phyloP scores from a whole-genome alignment of 2,329 filamentous ascomycete genomes.

The Didymella arachidicola region DNA sequence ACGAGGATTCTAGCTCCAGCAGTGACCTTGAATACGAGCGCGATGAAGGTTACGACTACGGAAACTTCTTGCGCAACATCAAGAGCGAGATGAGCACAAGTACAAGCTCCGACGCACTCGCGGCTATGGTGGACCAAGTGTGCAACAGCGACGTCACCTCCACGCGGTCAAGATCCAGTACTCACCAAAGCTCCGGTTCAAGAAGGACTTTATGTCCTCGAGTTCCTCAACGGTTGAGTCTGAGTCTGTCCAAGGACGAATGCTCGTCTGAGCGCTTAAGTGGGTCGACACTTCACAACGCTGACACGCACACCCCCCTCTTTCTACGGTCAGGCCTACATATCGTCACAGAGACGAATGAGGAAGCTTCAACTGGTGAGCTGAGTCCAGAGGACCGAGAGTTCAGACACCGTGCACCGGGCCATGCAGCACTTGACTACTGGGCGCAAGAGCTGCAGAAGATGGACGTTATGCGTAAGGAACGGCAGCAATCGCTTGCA shows the following conservation, averaged over 20 bases:
- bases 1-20: constrained; percentile 7
- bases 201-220: neutral
- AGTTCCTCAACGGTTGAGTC: neutral
- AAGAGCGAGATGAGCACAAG: constrained; percentile 18
- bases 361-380: neutral
- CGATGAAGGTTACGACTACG: constrained; percentile 26
- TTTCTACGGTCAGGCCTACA: constrained; percentile 1
- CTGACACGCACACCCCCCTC: neutral
- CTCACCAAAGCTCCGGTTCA: neutral
- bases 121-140: constrained; percentile 11
- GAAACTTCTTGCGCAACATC: constrained; percentile 28
- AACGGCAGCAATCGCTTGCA: neutral
- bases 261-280: neutral
- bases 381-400: constrained; percentile 19
- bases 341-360: neutral
- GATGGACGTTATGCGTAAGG: constrained; percentile 13
- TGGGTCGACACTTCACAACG: neutral
- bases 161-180: neutral
- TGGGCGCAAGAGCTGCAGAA: constrained; percentile 21
- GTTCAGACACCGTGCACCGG: constrained; percentile 15
- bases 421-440: constrained; percentile 5
- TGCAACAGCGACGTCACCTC: constrained; percentile 8
- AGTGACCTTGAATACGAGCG: constrained; percentile 11
- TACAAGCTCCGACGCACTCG: constrained; percentile 6
- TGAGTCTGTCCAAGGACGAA: neutral